These are phyloP conservation scores for Arthrobotrys entomopaga DNA, from an alignment of 2,329 filamentous ascomycete species.

Conservation along the genomic window DNA sequence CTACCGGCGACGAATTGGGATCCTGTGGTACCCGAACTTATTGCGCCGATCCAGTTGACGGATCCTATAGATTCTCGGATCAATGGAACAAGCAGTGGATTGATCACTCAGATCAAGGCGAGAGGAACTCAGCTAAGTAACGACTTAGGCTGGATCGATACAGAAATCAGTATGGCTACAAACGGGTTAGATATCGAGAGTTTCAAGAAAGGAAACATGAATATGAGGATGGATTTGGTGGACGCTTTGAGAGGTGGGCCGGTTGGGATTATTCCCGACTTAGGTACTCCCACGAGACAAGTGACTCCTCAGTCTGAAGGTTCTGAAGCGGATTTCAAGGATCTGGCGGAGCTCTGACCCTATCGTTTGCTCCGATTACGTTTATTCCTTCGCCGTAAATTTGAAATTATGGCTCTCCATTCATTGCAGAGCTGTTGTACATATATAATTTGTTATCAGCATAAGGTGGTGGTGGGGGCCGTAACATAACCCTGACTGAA, in stretches of 20 bases:
- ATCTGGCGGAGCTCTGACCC: no score
- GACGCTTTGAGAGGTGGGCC: slow-evolving; percentile 41
- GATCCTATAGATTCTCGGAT: background rate
- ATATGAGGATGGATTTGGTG: slow-evolving; percentile 39
- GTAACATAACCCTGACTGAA: no score
- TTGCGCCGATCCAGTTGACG: background rate
- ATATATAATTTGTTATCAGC: no score
- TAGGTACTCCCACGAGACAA: no score
- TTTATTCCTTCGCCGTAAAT: no score
- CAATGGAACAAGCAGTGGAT: background rate
- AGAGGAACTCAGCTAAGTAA: background rate
- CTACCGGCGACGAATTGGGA: slow-evolving; percentile 36
- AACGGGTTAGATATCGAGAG: slow-evolving; percentile 35
- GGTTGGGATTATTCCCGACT: slow-evolving; percentile 40
- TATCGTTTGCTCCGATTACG: no score
- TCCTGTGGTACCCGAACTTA: background rate
- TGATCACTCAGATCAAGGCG: background rate
- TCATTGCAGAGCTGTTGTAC: no score
- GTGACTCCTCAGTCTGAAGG: background rate
- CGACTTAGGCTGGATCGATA: slow-evolving; percentile 37
- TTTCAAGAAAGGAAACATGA: slow-evolving; percentile 45
- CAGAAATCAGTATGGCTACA: slow-evolving; percentile 31
- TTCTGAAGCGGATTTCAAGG: no score
- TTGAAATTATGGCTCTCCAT: no score
- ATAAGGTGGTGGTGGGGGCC: no score